Evolutionary conservation across 768 basidiomycete species (phyloP), one percentile per base, ranked within the genome.

Genomic region (Suillus brevipes): DNA sequence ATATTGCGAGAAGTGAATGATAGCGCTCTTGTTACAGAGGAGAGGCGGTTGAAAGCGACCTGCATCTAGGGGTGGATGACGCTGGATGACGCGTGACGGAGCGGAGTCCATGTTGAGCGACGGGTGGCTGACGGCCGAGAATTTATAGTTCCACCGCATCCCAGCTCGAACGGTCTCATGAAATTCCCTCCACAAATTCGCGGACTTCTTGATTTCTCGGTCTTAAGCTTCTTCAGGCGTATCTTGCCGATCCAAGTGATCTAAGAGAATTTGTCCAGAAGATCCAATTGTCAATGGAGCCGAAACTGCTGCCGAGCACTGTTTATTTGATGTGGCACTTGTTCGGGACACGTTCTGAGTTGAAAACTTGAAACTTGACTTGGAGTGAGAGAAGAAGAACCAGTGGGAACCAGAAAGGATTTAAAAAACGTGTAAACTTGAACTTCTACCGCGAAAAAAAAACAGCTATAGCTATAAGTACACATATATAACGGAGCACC

Each of bases 391-490:
- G 13, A 50, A 50, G 49, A 50, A 50, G 49, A 50, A 50, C 14
- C 25, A 50, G 23, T 25, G 7, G 23, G 13, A 28, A 52, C 16
- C 4, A 31, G 50, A 31, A 52, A 12, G 14, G 14, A 14, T 28
- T 43, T 43, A 14, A 18, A 52, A 52, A 28, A 18, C 25, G 25
- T 52, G 16, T 50, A 50, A 50, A 50, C 14, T 16, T 25, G 14
- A 25, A 25, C 7, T 53, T 53, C 52, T 53, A 53, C 18, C 16
- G 28, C 52, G 31, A 31, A 31, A 28, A 31, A 16, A 53, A 23
- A 47, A 12, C 5, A 23, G 25, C 50, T 52, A 50, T 50, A 36
- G 61, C 34, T 69, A 75, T 68, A 71, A 77, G 69, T 75, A 76
- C 76, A 75, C 34, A 68, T 71, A 64, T 59, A 64, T 45, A 64